phyloP scores from a whole-genome alignment of 2,329 filamentous ascomycete genomes.

The Aspergillus niger region DNA sequence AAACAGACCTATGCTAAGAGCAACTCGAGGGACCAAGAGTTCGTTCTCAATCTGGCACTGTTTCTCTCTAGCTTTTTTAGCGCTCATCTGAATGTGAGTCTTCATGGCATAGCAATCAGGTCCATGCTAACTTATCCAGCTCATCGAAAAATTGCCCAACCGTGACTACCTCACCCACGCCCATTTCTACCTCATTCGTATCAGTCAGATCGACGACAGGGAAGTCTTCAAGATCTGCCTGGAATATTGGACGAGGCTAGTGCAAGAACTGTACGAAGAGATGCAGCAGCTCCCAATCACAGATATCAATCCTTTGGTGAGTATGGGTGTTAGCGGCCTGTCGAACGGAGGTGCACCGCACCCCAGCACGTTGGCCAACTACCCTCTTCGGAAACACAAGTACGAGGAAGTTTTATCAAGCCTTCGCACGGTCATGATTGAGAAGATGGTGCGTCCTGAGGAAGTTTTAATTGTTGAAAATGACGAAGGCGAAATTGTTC shows the following conservation, averaged over 20 bases:
- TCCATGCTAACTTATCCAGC: conserved; percentile 47
- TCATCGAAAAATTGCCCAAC: conserved; percentile 95
- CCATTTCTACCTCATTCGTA: conserved; percentile 96
- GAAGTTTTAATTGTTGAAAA: conserved; percentile 99
- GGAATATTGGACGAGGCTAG: conserved; percentile 98
- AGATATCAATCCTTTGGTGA: conserved; percentile 86
- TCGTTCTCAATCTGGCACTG: conserved; percentile 92
- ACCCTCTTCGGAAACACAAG: conserved; percentile 95
- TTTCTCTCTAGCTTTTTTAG: conserved; percentile 98
- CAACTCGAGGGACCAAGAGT: conserved; percentile 92
- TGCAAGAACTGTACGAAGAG: conserved; percentile 97
- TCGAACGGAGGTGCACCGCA: conserved; percentile 82
- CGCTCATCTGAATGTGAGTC: conserved; percentile 76
- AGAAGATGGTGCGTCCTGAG: conserved; percentile 98
- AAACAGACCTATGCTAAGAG: conserved; percentile 89
- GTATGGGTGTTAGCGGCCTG: conserved; percentile 69
- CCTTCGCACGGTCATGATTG: conserved; percentile 95
- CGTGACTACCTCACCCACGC: conserved; percentile 92
- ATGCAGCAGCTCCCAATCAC: conserved; percentile 96
- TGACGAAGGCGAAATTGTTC: conserved; percentile 97
- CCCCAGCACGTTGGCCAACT: conserved; percentile 80
- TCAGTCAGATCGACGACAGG: conserved; percentile 97
- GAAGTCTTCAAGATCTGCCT: conserved; percentile 99
- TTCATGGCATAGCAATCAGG: background rate
- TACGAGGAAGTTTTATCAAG: conserved; percentile 94